These are phyloP conservation scores for Pseudogymnoascus sp. DNA, from an alignment of 2,329 filamentous ascomycete genomes.

Conservation along the genomic window DNA sequence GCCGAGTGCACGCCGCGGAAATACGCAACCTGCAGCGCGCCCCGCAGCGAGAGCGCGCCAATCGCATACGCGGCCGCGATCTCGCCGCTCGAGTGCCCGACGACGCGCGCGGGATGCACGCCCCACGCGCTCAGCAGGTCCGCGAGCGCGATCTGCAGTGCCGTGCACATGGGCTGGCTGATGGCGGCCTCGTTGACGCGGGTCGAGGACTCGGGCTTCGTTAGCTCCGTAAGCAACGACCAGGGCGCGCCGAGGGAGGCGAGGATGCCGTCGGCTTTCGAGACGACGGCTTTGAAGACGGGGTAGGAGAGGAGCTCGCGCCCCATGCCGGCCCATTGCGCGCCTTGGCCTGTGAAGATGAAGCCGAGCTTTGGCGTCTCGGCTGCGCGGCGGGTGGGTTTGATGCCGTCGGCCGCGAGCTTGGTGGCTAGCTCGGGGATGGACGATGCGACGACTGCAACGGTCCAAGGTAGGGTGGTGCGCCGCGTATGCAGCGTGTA, in stretches of 20 bases:
- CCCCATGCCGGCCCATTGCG: slow-evolving; percentile 20
- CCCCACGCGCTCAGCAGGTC: slow-evolving; percentile 37
- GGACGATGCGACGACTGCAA: slow-evolving; percentile 12
- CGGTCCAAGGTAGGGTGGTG: slow-evolving; percentile 10
- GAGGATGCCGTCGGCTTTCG: background rate
- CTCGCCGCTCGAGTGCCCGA: slow-evolving; percentile 41
- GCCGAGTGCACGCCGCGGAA: slow-evolving; percentile 24
- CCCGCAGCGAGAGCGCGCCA: slow-evolving; percentile 27
- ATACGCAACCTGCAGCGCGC: slow-evolving; percentile 39
- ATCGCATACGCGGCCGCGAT: slow-evolving; percentile 40
- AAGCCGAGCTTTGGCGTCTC: background rate
- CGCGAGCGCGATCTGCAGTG: slow-evolving; percentile 38
- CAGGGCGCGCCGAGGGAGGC: background rate
- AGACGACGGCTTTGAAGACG: background rate
- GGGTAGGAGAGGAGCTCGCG: slow-evolving; percentile 13
- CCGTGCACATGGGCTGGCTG: slow-evolving; percentile 36
- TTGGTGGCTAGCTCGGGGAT: slow-evolving; percentile 31
- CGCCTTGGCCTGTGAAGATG: slow-evolving; percentile 21
- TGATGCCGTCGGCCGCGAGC: slow-evolving; percentile 27
- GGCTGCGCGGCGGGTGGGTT: background rate
- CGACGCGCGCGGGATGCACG: slow-evolving; percentile 32
- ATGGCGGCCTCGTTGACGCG: slow-evolving; percentile 36
- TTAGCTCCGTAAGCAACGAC: background rate
- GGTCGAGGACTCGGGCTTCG: slow-evolving; percentile 21
- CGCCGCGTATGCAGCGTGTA: slow-evolving; percentile 9